Evolutionary conservation across 208 protist species (phyloP), one percentile per base, ranked within the genome.

Genomic region (Acanthamoeba royreba): DNA sequence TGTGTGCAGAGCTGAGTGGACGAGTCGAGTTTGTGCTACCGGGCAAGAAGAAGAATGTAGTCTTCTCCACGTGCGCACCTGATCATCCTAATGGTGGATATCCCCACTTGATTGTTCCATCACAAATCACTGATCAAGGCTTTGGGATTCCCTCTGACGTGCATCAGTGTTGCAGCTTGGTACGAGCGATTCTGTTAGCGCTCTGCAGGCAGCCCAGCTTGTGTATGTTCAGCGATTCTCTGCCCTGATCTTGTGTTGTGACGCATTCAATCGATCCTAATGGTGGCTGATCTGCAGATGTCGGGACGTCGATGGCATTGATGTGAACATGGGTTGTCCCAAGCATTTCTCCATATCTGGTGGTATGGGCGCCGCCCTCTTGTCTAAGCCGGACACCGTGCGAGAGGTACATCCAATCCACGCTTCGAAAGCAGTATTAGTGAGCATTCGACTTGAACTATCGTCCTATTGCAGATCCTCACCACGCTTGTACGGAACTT

Each of bases 271-370:
- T 31, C 45, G 95, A 61, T n/a, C 33, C 43, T 0, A n/a, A 25
- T 94, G 19, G 19, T 28, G 19, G n/a, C 13, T 42, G 35, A 13
- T 46, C 5, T 93, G 1, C 28, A 93, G 55, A 28, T 81, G 38
- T 22, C 81, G 93, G 15, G 98, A 99, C 94, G 97, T 99, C 28
- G 97, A 98, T 86, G 99, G 97, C 22, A 96, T 99, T 19, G 99
- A 99, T 97, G 93, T 99, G 43, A 99, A 99, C 96, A 99, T 99
- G 99, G 99, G 99, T 55, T 99, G 99, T 93, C 99, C 99, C 0
- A 99, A 99, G 93, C 97, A 97, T 81, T 99, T 99, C 94, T 99
- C 98, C 93, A 95, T 99, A 31, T 94, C 96, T 13, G 98, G 99
- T 72, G 99, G 98, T 9, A 99, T 99, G 98, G 99, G 99, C 28